phyloP scores from a whole-genome alignment of 1,284 basidiomycete species.

The Caloboletus firmus region DNA sequence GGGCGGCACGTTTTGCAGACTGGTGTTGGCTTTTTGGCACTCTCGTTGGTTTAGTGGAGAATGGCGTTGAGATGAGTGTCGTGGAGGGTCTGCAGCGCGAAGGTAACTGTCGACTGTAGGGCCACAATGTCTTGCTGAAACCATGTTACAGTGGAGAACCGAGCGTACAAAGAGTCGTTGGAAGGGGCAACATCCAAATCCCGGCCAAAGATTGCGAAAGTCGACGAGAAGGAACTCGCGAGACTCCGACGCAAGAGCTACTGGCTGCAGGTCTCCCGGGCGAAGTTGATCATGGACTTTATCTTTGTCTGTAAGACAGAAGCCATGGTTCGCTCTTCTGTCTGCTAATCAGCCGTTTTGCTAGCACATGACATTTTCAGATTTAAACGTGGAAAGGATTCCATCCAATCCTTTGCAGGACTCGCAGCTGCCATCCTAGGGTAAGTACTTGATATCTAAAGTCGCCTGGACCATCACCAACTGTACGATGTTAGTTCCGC shows the following conservation, averaged over 20 bases:
- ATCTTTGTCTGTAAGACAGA: conserved; percentile 75
- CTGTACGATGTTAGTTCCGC: conserved; percentile 46
- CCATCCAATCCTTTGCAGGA: conserved; percentile 66
- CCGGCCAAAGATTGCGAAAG: conserved; percentile 54
- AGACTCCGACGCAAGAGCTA: conserved; percentile 67
- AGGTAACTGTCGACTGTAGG: conserved; percentile 40
- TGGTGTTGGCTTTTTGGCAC: conserved; percentile 83
- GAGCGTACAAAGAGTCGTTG: conserved; percentile 73
- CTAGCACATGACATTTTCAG: conserved; percentile 57
- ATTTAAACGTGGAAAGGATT: conserved; percentile 56
- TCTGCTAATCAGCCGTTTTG: conserved; percentile 23
- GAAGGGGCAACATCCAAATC: conserved; percentile 69
- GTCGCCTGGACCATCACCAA: conserved; percentile 7
- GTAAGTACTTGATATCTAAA: conserved; percentile 51
- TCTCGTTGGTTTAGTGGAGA: conserved; percentile 75
- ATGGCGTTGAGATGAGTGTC: conserved; percentile 70
- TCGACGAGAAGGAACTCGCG: conserved; percentile 69
- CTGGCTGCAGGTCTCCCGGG: conserved; percentile 68
- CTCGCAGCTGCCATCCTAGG: conserved; percentile 64
- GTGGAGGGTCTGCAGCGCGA: conserved; percentile 60
- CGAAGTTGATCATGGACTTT: conserved; percentile 76
- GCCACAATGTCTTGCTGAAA: not conserved
- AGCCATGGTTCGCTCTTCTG: not conserved
- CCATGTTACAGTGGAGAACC: conserved; percentile 55
- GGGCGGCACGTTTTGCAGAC: conserved; percentile 70